Evolutionary conservation across 2,329 filamentous ascomycete genomes (phyloP), one percentile per base, ranked within the genome.

Genomic region (Alternaria sp.): DNA sequence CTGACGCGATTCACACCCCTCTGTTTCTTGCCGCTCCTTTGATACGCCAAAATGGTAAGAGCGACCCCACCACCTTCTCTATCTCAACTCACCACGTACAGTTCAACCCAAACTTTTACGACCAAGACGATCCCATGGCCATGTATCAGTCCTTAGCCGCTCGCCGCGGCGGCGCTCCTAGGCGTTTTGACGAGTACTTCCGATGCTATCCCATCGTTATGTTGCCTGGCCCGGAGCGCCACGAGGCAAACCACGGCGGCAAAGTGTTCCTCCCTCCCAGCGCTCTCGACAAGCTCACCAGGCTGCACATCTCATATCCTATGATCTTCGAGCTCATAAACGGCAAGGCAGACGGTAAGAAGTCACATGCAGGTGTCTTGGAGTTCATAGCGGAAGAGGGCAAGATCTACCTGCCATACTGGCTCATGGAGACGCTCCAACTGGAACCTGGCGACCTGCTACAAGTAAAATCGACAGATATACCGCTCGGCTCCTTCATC

Each of bases 311-410:
- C 64, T 94, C 96, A 77, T 99, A 97, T 83, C 95, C 95, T 7
- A 92, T 99, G 84, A 87, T 98, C 67, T 96, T 99, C 83, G 94
- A 99, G 86, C 85, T 99, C 67, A 91, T 92, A 71, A 99, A 98
- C 76, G 93, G 94, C 24, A 88, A 90, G 63, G 97, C 98, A 76
- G 93, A 94, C 28, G 88, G 90, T 57, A 90, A 86, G 77, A 90
- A 91, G 76, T 95, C 94, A 26, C 95, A 99, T 80, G 94, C 92
- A 5, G 95, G 95, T 83, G 95, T 99, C 20, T 81, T 99, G 65
- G 95, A 99, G 80, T 99, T 99, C 75, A 95, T 97, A 57, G 95
- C 95, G 4, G 95, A 99, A 76, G 95, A 99, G 79, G 95, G 95
- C 51, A 91, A 95, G 77, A 93, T 96, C 54, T 99, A 99, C 80